Evolutionary conservation across 345 rosid species (phyloP).

Genomic region (Salix viminalis): DNA sequence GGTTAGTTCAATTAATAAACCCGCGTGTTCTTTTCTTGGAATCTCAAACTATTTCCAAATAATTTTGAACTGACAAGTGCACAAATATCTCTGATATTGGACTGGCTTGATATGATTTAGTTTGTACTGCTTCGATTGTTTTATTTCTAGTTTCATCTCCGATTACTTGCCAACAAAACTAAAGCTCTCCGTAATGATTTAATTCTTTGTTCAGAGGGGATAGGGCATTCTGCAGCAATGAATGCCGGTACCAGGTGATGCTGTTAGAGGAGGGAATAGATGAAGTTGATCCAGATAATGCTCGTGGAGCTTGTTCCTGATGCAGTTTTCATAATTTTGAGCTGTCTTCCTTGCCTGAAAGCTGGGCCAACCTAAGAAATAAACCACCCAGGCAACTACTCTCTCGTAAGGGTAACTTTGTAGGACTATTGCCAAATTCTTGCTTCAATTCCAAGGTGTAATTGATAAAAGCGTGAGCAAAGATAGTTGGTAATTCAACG

Average conservation of each 20-base stretch:
- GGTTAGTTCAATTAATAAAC: conserved; percentile 39
- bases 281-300: conserved; percentile 22
- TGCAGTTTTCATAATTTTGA: background rate
- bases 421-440: background rate
- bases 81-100: background rate
- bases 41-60: background rate
- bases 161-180: background rate
- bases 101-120: background rate
- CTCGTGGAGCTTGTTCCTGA: conserved; percentile 17
- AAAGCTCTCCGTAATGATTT: background rate
- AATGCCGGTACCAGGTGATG: conserved; percentile 74
- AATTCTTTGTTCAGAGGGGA: conserved; percentile 54
- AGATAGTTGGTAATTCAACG: background rate
- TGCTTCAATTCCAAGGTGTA: background rate
- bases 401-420: background rate
- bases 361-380: background rate
- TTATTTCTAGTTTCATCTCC: background rate
- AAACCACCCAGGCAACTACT: background rate
- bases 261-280: conserved; percentile 42
- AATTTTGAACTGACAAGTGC: background rate
- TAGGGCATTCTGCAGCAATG: conserved; percentile 86
- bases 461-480: background rate
- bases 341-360: background rate
- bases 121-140: background rate
- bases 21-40: background rate